Percentiles rank a stretch among this genome's conserved stretches.
Evolutionary conservation across 2,329 filamentous ascomycete species (phyloP).

Genomic region (Cephalotrichum gorgonifer): DNA sequence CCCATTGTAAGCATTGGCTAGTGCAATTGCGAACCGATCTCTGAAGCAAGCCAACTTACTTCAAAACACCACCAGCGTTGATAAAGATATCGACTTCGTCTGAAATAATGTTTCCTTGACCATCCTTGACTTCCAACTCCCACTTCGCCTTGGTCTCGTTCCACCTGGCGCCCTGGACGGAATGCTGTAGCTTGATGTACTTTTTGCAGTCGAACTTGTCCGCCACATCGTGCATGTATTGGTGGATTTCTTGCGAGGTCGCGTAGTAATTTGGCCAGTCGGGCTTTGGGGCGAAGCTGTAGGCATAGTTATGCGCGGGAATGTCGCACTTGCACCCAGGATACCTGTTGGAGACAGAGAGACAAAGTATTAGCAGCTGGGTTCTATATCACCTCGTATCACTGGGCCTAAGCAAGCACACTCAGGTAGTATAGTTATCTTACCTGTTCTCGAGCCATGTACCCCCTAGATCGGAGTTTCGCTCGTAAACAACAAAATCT

Average conservation of each 20-base stretch:
- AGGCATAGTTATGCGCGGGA: conserved; percentile 9
- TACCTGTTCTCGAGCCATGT: conserved; percentile 7
- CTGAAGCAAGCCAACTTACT: conserved; percentile 1
- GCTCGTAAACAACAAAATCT: conserved; percentile 10
- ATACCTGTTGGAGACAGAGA: conserved; percentile 4
- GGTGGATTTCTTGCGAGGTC: conserved; percentile 7
- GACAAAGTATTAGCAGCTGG: background rate
- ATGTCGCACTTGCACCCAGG: conserved; percentile 8
- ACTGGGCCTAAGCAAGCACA: too few relatives aligned
- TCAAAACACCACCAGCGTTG: conserved; percentile 8
- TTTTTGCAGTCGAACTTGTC: conserved; percentile 55
- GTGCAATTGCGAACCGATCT: background rate
- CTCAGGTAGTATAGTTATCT: background rate
- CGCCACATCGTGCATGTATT: conserved; percentile 39
- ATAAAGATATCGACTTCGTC: conserved; percentile 9
- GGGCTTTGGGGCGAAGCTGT: conserved; percentile 9
- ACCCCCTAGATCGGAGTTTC: conserved; percentile 6
- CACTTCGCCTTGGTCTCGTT: conserved; percentile 39
- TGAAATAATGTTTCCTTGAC: background rate
- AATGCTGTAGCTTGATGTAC: conserved; percentile 41
- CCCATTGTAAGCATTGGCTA: conserved; percentile 21
- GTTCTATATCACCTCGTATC: background rate
- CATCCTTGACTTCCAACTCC: conserved; percentile 2
- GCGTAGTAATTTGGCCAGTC: conserved; percentile 10
- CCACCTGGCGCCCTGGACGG: conserved; percentile 30